Evolutionary conservation across 2,329 filamentous ascomycete species (phyloP).

Genomic region (Colletotrichum sidae): DNA sequence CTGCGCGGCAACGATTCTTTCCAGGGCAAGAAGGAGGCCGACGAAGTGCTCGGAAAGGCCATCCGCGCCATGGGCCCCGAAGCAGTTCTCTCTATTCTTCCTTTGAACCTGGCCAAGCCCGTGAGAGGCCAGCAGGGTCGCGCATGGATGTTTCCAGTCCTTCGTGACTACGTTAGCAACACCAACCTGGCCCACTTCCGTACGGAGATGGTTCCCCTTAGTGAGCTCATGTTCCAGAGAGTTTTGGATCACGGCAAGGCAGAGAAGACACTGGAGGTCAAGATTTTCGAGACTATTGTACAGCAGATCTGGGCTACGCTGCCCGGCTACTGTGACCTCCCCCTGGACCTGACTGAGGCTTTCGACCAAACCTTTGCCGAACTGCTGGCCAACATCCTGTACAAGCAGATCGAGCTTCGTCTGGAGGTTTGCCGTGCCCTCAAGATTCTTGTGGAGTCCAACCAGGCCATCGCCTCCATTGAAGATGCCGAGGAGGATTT

Average conservation of each 20-base stretch:
- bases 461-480: constrained; percentile 80
- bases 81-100: constrained; percentile 82
- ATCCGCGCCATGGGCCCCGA: constrained; percentile 92
- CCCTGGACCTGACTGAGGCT: constrained; percentile 78
- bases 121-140: constrained; percentile 83
- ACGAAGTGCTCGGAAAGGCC: constrained; percentile 88
- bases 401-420: constrained; percentile 89
- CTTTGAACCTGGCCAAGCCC: constrained; percentile 85
- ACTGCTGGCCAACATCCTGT: constrained; percentile 89
- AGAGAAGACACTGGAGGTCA: constrained; percentile 94
- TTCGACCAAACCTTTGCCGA: constrained; percentile 94
- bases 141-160: constrained; percentile 93
- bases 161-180: constrained; percentile 91
- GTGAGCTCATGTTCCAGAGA: constrained; percentile 88
- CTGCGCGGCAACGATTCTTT: constrained; percentile 90
- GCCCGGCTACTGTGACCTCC: constrained; percentile 94
- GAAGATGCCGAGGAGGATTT: constrained; percentile 78
- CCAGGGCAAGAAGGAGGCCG: constrained; percentile 92
- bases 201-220: constrained; percentile 86
- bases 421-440: constrained; percentile 88
- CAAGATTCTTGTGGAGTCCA: constrained; percentile 90
- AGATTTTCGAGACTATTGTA: constrained; percentile 97
- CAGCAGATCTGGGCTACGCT: constrained; percentile 95
- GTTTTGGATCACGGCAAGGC: constrained; percentile 84
- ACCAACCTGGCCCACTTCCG: constrained; percentile 89